phyloP scores from a whole-genome alignment of 2,329 filamentous ascomycete genomes.

The Paracoccidioides brasiliensis region DNA sequence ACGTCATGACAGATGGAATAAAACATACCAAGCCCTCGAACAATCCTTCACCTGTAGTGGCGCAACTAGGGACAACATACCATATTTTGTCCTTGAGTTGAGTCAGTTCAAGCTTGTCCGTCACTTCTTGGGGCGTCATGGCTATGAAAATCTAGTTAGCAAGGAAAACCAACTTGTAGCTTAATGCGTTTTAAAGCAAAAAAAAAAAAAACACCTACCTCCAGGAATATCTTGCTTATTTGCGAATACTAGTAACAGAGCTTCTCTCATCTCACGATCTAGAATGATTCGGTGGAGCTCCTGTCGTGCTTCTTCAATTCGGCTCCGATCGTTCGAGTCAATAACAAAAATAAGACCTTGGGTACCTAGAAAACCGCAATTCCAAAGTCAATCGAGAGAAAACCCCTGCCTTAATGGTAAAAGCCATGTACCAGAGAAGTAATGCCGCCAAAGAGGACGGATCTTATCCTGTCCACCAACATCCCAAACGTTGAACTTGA shows the following conservation, averaged over 20 bases:
- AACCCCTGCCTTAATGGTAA: not conserved
- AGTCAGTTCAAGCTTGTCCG: conserved; percentile 59
- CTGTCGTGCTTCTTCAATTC: conserved; percentile 84
- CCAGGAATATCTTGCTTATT: conserved; percentile 96
- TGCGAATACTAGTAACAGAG: conserved; percentile 84
- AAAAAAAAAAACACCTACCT: conserved; percentile 39
- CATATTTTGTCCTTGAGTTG: conserved; percentile 73
- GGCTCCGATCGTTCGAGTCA: conserved; percentile 80
- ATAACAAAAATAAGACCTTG: conserved; percentile 98
- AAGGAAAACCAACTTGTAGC: not conserved
- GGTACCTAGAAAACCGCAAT: conserved; percentile 47
- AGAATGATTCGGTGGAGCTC: conserved; percentile 96
- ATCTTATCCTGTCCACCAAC: conserved; percentile 99
- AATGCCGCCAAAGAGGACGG: conserved; percentile 90
- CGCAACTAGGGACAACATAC: conserved; percentile 74
- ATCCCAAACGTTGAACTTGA: conserved; percentile 99
- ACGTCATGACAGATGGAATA: not conserved
- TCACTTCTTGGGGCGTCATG: conserved; percentile 68
- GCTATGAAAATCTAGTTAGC: conserved; percentile 34
- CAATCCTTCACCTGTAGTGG: conserved; percentile 67
- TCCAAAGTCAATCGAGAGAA: not conserved
- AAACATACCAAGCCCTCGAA: conserved; percentile 58
- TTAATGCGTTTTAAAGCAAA: not conserved
- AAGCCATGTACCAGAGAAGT: conserved; percentile 60
- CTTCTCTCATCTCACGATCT: conserved; percentile 95